Conservation (phyloP, 345 rosid genomes). For the Lepidium africanum region DNA sequence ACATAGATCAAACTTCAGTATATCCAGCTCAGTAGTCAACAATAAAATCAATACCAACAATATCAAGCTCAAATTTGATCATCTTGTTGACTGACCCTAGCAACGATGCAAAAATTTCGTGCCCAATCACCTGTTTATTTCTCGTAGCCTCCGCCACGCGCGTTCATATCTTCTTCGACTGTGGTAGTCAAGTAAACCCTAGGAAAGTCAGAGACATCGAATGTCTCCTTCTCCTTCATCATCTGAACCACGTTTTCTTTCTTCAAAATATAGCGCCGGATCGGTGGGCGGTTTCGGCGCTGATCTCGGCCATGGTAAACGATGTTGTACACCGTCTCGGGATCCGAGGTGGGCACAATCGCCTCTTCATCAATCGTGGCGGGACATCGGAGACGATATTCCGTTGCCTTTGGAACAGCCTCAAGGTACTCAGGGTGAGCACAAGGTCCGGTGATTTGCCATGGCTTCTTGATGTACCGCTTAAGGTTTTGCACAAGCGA, state of each 20-base stretch:
- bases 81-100: not conserved
- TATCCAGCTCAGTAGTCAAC: not conserved
- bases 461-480: conserved; percentile 79
- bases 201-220: conserved; percentile 65
- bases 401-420: conserved; percentile 54
- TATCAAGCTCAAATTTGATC: not conserved
- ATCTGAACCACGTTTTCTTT: conserved; percentile 67
- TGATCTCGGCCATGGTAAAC: conserved; percentile 68
- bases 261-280: conserved; percentile 59
- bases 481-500: conserved; percentile 55
- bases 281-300: conserved; percentile 84
- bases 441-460: conserved; percentile 95
- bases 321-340: conserved; percentile 85
- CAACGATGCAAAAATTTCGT: not conserved
- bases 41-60: not conserved
- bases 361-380: conserved; percentile 49
- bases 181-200: conserved; percentile 56
- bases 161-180: conserved; percentile 60
- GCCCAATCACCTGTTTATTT: conserved; percentile 26
- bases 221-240: conserved; percentile 66
- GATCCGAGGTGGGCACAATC: conserved; percentile 67
- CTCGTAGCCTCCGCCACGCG: conserved; percentile 67
- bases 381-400: conserved; percentile 71
- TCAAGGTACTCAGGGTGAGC: conserved; percentile 69
- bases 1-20: not conserved